Base-by-base conservation (phyloP, 495 filamentous ascomycete genomes). In the Neurospora sp. region DNA sequence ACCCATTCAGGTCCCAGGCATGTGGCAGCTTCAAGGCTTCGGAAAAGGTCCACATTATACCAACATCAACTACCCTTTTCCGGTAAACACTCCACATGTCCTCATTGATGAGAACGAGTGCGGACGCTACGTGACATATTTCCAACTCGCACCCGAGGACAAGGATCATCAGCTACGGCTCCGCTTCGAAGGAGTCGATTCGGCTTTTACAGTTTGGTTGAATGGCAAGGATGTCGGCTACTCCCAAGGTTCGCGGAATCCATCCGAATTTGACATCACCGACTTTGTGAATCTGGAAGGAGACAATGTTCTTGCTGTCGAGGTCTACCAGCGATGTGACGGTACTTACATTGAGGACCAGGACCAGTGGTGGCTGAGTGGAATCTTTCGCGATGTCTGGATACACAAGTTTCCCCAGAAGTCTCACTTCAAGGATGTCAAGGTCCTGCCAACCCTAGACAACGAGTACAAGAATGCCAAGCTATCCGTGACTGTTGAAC, bases 371-470 rank as follows among this genome's bases (percentile, higher is more conserved):
- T 88, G 87, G 86, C 78, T 89, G 7, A 85, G 82, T 73, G 91
- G 91, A 10, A 93, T 93, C 70, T 93, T 93, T 76, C 84, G 91
- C 69, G 90, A 93, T 73, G 90, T 93, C 11, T 87, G 82, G 75
- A 81, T 93, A 41, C 82, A 92, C 74, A 87, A 86, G 2, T 92
- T 93, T 73, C 88, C 90, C 18, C 5, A 62, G 3, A 79, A 82
- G 23, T 77, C 77, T 10, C 84, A 85, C 44, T 85, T 93, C 70
- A 84, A 91, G 75, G 90, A 93, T 70, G 82, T 91, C 73, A 83
- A 86, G 40, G 78, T 90, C 44, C 79, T 85, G 62, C 90, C 91
- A 0, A 49, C 83, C 18, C 83, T 93, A 4, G 87, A 91, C 72
- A 77, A 84, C 6, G 77, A 86, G 27, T 92, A 90, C 77, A 73